These are phyloP conservation scores for Colletotrichum lindemuthianum DNA, from an alignment of 2,329 filamentous ascomycete species.

Conservation along the genomic window DNA sequence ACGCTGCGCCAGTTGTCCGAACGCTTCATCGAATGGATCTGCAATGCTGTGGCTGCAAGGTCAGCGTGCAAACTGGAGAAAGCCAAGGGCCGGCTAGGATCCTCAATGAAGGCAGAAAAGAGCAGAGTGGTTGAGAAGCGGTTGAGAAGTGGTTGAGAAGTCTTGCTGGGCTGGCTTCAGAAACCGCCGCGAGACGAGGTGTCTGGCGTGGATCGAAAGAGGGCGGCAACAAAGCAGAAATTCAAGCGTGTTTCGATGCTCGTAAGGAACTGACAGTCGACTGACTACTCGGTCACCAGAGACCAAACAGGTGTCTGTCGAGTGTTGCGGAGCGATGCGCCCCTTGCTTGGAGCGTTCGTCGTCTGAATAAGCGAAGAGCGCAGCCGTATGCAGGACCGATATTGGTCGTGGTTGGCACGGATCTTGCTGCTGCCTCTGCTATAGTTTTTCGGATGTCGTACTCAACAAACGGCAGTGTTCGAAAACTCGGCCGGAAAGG, in stretches of 20 bases:
- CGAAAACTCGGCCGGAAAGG: constrained; percentile 4
- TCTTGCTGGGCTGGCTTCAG: neutral
- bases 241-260: constrained; percentile 3
- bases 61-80: constrained; percentile 26
- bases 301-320: constrained; percentile 18
- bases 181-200: constrained; percentile 5
- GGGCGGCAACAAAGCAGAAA: neutral
- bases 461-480: neutral
- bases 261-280: constrained; percentile 11
- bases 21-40: constrained; percentile 25
- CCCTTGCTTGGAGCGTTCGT: neutral
- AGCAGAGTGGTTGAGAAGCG: neutral
- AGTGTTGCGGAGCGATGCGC: constrained; percentile 14
- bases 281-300: constrained; percentile 26
- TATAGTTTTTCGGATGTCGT: neutral
- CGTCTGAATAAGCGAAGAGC: neutral
- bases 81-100: constrained; percentile 7
- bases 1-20: constrained; percentile 34
- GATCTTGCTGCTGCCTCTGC: constrained; percentile 7
- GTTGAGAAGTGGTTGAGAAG: neutral
- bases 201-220: constrained; percentile 1
- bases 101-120: neutral
- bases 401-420: neutral
- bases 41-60: constrained; percentile 5
- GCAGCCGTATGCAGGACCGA: neutral